Evolutionary conservation across 805 yeast genomes (phyloP).

Genomic region (Candida sonorensis): DNA sequence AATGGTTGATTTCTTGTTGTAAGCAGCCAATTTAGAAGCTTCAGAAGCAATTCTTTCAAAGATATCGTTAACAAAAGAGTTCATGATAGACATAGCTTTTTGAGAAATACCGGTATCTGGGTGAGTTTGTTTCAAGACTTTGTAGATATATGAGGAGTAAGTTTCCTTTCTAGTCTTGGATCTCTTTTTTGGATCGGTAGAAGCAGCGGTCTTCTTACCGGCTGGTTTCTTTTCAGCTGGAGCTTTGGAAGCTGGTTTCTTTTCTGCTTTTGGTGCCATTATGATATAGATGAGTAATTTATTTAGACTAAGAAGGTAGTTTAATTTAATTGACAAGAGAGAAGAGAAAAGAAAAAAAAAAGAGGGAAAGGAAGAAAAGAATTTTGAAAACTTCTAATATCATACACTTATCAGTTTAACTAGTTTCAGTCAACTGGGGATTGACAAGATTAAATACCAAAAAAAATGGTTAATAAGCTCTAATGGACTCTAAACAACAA

Average conservation of each 20-base stretch:
- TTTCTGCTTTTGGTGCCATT: constrained; percentile 63
- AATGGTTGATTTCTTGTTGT: constrained; percentile 96
- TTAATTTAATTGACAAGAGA: not conserved
- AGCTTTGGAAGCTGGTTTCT: constrained; percentile 86
- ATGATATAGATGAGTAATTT: constrained; percentile 18
- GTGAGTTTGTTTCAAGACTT: constrained; percentile 97
- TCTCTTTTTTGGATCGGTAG: constrained; percentile 84
- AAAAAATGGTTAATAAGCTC: too few species aligned
- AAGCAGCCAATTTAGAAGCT: constrained; percentile 97
- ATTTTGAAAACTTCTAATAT: too few species aligned
- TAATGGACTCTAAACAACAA: not conserved
- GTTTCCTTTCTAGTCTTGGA: constrained; percentile 96
- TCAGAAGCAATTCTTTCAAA: constrained; percentile 97
- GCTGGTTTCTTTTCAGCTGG: constrained; percentile 95
- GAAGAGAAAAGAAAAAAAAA: not conserved
- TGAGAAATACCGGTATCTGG: constrained; percentile 99
- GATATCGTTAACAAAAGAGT: constrained; percentile 96
- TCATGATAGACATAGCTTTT: constrained; percentile 97
- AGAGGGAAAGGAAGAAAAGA: not conserved
- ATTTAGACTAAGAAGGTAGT: not conserved
- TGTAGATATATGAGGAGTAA: constrained; percentile 96
- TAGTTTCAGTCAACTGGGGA: not conserved
- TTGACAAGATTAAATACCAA: constrained; percentile 1
- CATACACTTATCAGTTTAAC: too few species aligned
- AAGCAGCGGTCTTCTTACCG: constrained; percentile 82